Evolutionary conservation across 2,329 filamentous ascomycete species (phyloP).

Genomic region (Chaetomiaceae sp.): DNA sequence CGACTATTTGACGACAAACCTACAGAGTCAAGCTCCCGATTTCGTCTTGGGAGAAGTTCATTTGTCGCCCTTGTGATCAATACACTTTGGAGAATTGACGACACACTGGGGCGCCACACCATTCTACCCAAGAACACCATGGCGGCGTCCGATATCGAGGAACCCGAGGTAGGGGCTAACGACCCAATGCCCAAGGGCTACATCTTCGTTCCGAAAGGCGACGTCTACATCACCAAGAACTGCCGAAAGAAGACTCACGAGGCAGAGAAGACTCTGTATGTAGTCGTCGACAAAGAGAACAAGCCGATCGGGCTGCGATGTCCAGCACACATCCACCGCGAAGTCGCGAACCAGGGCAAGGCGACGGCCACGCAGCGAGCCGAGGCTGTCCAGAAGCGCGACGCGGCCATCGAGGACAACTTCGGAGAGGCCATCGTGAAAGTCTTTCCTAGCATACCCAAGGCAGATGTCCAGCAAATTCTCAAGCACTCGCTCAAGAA

Average conservation of each 20-base stretch:
- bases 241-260: constrained; percentile 37
- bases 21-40: too few species aligned
- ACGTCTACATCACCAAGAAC: constrained; percentile 38
- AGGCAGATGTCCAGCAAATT: constrained; percentile 30
- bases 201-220: constrained; percentile 38
- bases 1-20: too few species aligned
- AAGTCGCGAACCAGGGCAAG: constrained; percentile 29
- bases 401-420: constrained; percentile 30
- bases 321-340: constrained; percentile 30
- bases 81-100: too few species aligned
- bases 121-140: too few species aligned
- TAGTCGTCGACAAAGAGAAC: constrained; percentile 30
- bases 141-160: not conserved
- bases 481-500: constrained; percentile 42
- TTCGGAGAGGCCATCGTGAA: constrained; percentile 34
- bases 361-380: constrained; percentile 32
- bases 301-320: constrained; percentile 36
- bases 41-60: too few species aligned
- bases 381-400: constrained; percentile 31
- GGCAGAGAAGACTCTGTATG: constrained; percentile 32
- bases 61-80: too few species aligned
- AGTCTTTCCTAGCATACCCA: constrained; percentile 40
- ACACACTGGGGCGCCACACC: too few species aligned
- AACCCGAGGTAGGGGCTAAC: constrained; percentile 14
- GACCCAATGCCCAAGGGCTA: constrained; percentile 37